Percentiles rank a stretch among this genome's conserved stretches.
These are phyloP conservation scores for Amesomyces nigricolor DNA, from an alignment of 2,329 filamentous ascomycete species.

Conservation along the genomic window DNA sequence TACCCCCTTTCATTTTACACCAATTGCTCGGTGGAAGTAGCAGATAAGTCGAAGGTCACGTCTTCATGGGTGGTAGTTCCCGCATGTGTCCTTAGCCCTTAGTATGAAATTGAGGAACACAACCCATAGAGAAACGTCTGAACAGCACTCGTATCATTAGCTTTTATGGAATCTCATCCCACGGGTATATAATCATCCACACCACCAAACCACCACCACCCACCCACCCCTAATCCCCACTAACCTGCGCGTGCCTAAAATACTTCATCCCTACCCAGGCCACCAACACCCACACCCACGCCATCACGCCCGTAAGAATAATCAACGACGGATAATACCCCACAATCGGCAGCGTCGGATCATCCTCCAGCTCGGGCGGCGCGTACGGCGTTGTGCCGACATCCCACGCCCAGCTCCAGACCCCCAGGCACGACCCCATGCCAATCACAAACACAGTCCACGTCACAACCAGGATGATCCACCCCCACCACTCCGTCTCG, in stretches of 20 bases:
- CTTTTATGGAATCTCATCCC: neutral
- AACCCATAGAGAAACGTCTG: too few species aligned
- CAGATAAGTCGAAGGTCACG: too few species aligned
- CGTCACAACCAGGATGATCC: conserved; percentile 83
- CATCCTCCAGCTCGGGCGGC: conserved; percentile 90
- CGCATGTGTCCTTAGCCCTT: too few species aligned
- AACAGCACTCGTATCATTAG: too few species aligned
- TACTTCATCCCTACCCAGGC: conserved; percentile 99
- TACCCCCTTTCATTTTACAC: too few species aligned
- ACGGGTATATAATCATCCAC: neutral
- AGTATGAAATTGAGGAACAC: too few species aligned
- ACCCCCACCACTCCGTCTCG: conserved; percentile 97
- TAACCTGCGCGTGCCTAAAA: conserved; percentile 93
- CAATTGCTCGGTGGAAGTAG: too few species aligned
- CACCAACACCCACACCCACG: conserved; percentile 96
- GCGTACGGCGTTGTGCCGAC: conserved; percentile 94
- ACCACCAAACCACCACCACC: neutral
- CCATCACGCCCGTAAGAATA: conserved; percentile 90
- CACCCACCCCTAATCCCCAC: conserved; percentile 46
- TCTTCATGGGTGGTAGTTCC: too few species aligned
- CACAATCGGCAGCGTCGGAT: conserved; percentile 88
- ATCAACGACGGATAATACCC: conserved; percentile 96
- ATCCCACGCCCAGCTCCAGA: conserved; percentile 99
- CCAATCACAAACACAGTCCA: conserved; percentile 96
- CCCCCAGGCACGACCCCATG: conserved; percentile 89